Conservation (phyloP, 192 early-diverging fungal species). For the Rhizophagus sp. region DNA sequence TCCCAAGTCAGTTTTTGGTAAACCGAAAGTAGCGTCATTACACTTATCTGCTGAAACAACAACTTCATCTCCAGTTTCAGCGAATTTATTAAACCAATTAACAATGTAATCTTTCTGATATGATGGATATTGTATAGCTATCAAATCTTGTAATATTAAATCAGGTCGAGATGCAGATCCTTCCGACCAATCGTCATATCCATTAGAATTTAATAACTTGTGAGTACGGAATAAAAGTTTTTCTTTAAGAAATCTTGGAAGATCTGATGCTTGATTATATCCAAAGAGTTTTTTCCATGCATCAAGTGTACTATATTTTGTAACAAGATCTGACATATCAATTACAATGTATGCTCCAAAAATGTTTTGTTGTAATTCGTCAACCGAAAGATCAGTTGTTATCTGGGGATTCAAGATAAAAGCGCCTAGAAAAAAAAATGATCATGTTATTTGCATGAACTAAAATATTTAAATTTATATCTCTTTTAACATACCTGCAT, state of each 20-base stretch:
- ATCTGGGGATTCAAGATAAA: background rate
- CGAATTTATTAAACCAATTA: constrained; percentile 30
- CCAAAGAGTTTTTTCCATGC: constrained; percentile 18
- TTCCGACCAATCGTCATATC: constrained; percentile 32
- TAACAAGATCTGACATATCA: constrained; percentile 13
- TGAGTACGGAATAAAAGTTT: constrained; percentile 23
- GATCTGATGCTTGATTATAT: background rate
- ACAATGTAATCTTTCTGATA: constrained; percentile 20
- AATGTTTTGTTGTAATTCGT: constrained; percentile 1
- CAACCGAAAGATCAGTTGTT: background rate
- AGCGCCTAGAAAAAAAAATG: background rate
- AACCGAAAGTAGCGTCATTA: background rate
- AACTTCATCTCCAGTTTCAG: background rate
- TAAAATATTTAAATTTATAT: background rate
- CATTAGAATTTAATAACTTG: constrained; percentile 6
- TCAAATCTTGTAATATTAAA: constrained; percentile 29
- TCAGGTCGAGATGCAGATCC: constrained; percentile 28
- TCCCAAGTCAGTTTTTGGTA: background rate
- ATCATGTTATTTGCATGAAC: too few relatives aligned
- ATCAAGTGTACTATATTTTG: background rate
- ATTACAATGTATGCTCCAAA: constrained; percentile 8
- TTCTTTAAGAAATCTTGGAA: constrained; percentile 21
- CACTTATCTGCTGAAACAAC: background rate
- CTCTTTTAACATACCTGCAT: constrained; percentile 2
- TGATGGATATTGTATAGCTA: constrained; percentile 36